Conservation (phyloP, 345 rosid genomes). For the Erucastrum elatum region DNA sequence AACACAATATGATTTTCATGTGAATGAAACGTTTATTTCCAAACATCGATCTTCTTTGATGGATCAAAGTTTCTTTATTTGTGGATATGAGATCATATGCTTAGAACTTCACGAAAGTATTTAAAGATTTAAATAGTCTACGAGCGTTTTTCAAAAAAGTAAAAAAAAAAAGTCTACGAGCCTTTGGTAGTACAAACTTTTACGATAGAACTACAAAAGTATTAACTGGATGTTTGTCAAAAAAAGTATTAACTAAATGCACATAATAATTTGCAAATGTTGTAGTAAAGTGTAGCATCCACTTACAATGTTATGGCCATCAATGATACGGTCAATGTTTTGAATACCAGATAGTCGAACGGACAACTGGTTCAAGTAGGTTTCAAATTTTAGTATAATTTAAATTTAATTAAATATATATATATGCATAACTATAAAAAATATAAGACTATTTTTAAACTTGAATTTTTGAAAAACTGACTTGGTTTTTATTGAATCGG, state of each 20-base stretch:
- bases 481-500: no score
- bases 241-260: conserved; percentile 12
- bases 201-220: conserved; percentile 11
- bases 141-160: neutral
- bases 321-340: neutral
- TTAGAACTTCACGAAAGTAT: neutral
- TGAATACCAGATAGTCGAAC: no score
- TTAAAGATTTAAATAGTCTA: neutral
- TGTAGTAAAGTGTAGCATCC: conserved; percentile 28
- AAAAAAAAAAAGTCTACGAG: neutral
- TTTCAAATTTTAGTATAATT: no score
- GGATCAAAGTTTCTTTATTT: neutral
- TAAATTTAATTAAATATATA: no score
- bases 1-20: neutral
- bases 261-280: conserved; percentile 31
- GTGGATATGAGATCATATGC: neutral
- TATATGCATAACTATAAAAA: no score
- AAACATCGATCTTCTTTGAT: neutral
- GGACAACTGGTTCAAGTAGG: no score
- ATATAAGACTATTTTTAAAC: no score
- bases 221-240: neutral
- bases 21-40: neutral
- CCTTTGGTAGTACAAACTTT: neutral
- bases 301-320: conserved; percentile 17
- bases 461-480: no score